Base-by-base conservation (phyloP, 169 alveolate genomes). In the Sarcocystis neurona region DNA sequence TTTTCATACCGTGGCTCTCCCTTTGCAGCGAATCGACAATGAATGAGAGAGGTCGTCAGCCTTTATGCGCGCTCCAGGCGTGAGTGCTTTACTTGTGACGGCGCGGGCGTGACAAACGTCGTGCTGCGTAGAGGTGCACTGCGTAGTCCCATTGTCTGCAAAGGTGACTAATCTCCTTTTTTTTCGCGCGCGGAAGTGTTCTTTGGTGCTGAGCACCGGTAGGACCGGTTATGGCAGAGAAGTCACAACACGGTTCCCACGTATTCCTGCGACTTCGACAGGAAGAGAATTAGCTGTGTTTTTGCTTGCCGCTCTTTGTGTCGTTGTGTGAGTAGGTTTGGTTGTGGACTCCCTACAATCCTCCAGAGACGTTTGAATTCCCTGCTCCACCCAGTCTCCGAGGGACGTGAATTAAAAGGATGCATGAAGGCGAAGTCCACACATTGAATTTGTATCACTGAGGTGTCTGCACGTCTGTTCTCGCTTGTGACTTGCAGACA, bases 291-390 rank as follows among this genome's bases (percentile, higher is more conserved):
- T 77, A 0, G 5, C 0, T 5, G 18, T 10, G 27, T 23, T n/a
- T 77, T 44, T 43, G n/a, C 12, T n/a, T 77, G 20, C 39, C 6
- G 2, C 44, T 30, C 18, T 70, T 30, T 75, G 84, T 39, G 27
- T 56, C 79, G n/a, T 34, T 12, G 32, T 41, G 27, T 41, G 41
- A 56, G 6, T 85, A 85, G 90, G 48, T 66, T 32, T 85, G 90
- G 90, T 12, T 37, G 5, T 85, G 90, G 90, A 37, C 32, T 10
- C 78, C 44, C 5, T 85, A 85, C 79, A 39, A 85, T 4, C 90
- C 90, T 5, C 90, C 90, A 0, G 90, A 85, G 0, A 34, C 77
- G 5, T 85, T 85, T n/a, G 30, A 41, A 27, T 72, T 85, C 32
- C 90, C 90, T 41, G 30, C 89, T 8, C 47, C 56, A 8, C n/a